These are phyloP conservation scores for Funneliformis caledonium DNA, from an alignment of 371 early-diverging fungal genomes.

Conservation along the genomic window DNA sequence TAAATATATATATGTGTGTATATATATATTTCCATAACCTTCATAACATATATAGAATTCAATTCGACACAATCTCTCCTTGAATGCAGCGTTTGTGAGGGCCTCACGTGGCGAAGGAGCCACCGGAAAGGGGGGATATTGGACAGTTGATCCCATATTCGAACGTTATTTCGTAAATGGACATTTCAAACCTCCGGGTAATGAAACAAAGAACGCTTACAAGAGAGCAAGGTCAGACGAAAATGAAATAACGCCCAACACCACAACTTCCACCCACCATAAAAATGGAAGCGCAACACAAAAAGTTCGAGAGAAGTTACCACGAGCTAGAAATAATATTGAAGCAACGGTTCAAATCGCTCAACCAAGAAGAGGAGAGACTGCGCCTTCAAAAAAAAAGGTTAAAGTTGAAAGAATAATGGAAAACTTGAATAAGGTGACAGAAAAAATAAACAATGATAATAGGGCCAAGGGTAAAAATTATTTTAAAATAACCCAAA, in stretches of 20 bases:
- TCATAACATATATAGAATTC: conserved; percentile 74
- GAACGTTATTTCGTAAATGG: neutral
- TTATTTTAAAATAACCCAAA: too few relatives aligned
- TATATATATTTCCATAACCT: neutral
- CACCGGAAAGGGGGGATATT: neutral
- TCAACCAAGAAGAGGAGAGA: too few relatives aligned
- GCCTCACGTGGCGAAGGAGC: neutral
- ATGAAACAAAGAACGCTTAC: neutral
- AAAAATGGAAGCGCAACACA: neutral
- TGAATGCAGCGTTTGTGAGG: conserved; percentile 92
- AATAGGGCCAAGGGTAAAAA: neutral
- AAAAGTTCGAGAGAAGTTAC: neutral
- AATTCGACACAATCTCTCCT: conserved; percentile 96
- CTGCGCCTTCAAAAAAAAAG: neutral
- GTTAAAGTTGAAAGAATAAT: neutral
- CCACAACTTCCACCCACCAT: neutral
- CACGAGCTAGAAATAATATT: neutral
- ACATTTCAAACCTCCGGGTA: neutral
- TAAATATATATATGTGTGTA: neutral
- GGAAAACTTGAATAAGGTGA: neutral
- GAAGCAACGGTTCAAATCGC: neutral
- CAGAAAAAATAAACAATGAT: neutral
- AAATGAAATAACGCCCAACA: neutral
- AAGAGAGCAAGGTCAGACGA: neutral
- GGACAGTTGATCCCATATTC: neutral